These are phyloP conservation scores for Fusarium neocosmosporiellum DNA, from an alignment of 2,329 filamentous ascomycete genomes.

Conservation along the genomic window DNA sequence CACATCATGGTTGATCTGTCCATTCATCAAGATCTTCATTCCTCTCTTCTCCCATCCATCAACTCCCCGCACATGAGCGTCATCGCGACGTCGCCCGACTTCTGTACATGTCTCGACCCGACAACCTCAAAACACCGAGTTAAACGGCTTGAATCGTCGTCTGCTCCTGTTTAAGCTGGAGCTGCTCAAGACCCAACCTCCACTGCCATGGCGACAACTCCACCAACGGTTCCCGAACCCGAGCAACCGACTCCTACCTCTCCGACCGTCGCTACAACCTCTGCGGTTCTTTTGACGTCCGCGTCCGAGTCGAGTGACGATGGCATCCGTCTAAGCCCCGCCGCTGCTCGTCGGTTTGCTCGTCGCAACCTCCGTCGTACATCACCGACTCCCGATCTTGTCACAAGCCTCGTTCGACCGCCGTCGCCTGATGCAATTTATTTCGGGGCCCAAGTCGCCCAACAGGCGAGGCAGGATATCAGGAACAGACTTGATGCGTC, in stretches of 20 bases:
- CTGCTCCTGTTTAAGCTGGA: constrained; percentile 9
- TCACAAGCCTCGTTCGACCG: constrained; percentile 53
- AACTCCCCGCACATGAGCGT: constrained; percentile 27
- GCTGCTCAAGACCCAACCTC: constrained; percentile 5
- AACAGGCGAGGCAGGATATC: constrained; percentile 35
- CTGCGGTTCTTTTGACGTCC: constrained; percentile 26
- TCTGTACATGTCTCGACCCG: constrained; percentile 24
- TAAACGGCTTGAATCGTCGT: constrained; percentile 14
- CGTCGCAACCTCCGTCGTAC: constrained; percentile 50
- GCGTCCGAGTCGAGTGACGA: constrained; percentile 53
- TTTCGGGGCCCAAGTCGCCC: constrained; percentile 42
- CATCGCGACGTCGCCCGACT: constrained; percentile 31
- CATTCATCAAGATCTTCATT: constrained; percentile 33
- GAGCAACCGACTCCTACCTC: constrained; percentile 27
- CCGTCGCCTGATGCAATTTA: constrained; percentile 52
- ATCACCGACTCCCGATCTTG: constrained; percentile 53
- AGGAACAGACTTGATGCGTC: constrained; percentile 23
- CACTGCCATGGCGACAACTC: constrained; percentile 36
- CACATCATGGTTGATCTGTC: constrained; percentile 34
- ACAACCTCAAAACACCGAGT: constrained; percentile 7
- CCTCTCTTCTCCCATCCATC: constrained; percentile 15
- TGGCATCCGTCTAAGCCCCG: constrained; percentile 48
- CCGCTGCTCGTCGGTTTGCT: constrained; percentile 50
- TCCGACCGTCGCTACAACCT: constrained; percentile 6
- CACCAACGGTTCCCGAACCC: constrained; percentile 23